phyloP scores from a whole-genome alignment of 352 stramenopile species.

The Bremia lactucae region DNA sequence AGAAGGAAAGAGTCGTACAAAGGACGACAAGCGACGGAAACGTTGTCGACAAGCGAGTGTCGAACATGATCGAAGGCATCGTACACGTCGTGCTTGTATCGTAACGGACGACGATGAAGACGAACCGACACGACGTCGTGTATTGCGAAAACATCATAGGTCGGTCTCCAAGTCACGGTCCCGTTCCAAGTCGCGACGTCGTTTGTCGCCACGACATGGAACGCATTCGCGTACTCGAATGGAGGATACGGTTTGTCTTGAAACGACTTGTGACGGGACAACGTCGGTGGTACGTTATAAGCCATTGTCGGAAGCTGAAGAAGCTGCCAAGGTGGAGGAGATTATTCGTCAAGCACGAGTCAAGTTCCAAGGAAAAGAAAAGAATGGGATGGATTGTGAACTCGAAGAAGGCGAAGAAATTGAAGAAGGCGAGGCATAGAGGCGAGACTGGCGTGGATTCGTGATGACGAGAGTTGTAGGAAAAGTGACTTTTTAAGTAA shows the following conservation, averaged over 20 bases:
- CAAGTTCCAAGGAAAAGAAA: slow-evolving; percentile 40
- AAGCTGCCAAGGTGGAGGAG: slow-evolving; percentile 44
- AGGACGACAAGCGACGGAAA: slow-evolving; percentile 18
- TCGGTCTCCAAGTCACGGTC: slow-evolving; percentile 29
- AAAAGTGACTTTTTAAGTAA: too few relatives aligned
- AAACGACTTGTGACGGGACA: too few relatives aligned
- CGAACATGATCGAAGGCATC: slow-evolving; percentile 18
- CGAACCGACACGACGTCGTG: slow-evolving; percentile 14
- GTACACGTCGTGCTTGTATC: slow-evolving; percentile 17
- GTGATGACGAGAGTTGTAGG: too few relatives aligned
- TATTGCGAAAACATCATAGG: slow-evolving; percentile 15
- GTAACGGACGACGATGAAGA: slow-evolving; percentile 19
- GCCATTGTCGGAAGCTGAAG: slow-evolving; percentile 28
- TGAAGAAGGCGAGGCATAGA: slow-evolving; percentile 30
- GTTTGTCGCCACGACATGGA: slow-evolving; percentile 12
- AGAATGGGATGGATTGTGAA: slow-evolving; percentile 23
- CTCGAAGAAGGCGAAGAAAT: slow-evolving; percentile 54
- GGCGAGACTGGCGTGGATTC: too few relatives aligned
- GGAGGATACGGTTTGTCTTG: too few relatives aligned
- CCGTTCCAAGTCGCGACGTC: slow-evolving; percentile 16
- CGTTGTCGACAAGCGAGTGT: slow-evolving; percentile 19
- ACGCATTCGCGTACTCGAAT: slow-evolving; percentile 15
- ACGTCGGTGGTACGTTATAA: slow-evolving; percentile 7
- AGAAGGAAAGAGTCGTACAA: slow-evolving; percentile 20
- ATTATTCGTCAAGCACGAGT: slow-evolving; percentile 59